Conservation (phyloP, 2,329 filamentous ascomycete species). For the Penicillium sp. region DNA sequence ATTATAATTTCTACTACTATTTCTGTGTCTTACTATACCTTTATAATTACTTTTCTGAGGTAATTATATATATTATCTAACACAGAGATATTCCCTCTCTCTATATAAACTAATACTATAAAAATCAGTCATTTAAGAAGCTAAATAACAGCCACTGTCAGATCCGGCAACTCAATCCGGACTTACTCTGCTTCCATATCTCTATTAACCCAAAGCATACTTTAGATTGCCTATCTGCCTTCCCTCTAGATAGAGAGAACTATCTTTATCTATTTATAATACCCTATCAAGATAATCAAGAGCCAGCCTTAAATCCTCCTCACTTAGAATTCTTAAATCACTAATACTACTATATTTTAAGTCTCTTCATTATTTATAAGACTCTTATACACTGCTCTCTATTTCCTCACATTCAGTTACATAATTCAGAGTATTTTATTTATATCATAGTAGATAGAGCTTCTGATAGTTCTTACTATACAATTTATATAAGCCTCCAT, state of each 20-base stretch:
- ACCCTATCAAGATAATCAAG: slow-evolving; percentile 23
- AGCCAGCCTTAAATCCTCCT: slow-evolving; percentile 23
- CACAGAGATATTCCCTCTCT: slow-evolving; percentile 18
- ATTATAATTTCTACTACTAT: slow-evolving; percentile 27
- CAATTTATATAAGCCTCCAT: slow-evolving; percentile 21
- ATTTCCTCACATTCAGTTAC: slow-evolving; percentile 24
- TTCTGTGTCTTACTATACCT: slow-evolving; percentile 21
- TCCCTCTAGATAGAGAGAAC: slow-evolving; percentile 21
- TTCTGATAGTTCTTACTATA: slow-evolving; percentile 25
- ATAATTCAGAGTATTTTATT: slow-evolving; percentile 24
- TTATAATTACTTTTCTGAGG: slow-evolving; percentile 25
- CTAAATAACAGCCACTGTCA: slow-evolving; percentile 25
- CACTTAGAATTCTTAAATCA: slow-evolving; percentile 22
- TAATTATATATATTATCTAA: slow-evolving; percentile 17
- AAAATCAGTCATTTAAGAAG: slow-evolving; percentile 26
- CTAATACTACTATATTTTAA: slow-evolving; percentile 10
- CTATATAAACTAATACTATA: slow-evolving; percentile 30
- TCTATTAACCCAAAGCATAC: slow-evolving; percentile 32
- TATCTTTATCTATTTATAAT: slow-evolving; percentile 29
- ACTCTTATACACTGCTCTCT: slow-evolving; percentile 20
- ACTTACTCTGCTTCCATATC: slow-evolving; percentile 31
- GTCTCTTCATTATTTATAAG: slow-evolving; percentile 22
- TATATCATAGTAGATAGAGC: slow-evolving; percentile 23
- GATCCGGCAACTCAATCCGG: slow-evolving; percentile 27
- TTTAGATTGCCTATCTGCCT: slow-evolving; percentile 28